Evolutionary conservation across 2,329 filamentous ascomycete genomes (phyloP), one percentile per base, ranked within the genome.

Genomic region (Penicillium brasilianum): DNA sequence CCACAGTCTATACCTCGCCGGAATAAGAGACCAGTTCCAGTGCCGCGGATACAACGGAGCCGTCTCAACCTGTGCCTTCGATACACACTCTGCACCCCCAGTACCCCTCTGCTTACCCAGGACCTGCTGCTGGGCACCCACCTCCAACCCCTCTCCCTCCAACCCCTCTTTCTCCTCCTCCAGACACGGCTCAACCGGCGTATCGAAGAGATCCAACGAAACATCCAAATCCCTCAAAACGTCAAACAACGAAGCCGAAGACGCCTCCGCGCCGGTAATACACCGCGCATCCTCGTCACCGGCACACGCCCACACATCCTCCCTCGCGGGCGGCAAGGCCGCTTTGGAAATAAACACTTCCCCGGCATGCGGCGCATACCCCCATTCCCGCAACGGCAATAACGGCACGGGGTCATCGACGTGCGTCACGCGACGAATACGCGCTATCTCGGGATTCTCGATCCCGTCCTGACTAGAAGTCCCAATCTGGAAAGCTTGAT

Each of bases 381-480:
- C 93, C 93, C 93, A 97, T 81, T 97, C 92, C 2, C 84, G 82
- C 2, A 96, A 83, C 0, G 95, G 95, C 0, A 99, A 84, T 8
- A 97, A 81, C 18, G 95, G 95, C 0, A 98, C 90, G 0, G 95
- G 95, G 71, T 99, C 95, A 70, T 91, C 86, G 3, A 85, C 79
- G 74, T 98, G 95, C 13, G 95, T 98, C 11, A 98, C 86, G 16
- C 94, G 87, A 61, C 91, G 62, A 71, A 64, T 36, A 61, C 60
- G 57, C 14, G 71, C 69, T 51, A 63, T 58, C 50, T 59, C 55
- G 58, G 32, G 43, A 14, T 53, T 60, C 63, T 32, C 39, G 61
- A 28, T 28, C 25, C 59, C 49, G 10, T 16, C 20, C 9, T 52
- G 32, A 25, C 53, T 46, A 16, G 32, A 14, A 20, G 51, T 37